Evolutionary conservation across 2,329 filamentous ascomycete genomes (phyloP).

Genomic region (Epichloe sylvatica): DNA sequence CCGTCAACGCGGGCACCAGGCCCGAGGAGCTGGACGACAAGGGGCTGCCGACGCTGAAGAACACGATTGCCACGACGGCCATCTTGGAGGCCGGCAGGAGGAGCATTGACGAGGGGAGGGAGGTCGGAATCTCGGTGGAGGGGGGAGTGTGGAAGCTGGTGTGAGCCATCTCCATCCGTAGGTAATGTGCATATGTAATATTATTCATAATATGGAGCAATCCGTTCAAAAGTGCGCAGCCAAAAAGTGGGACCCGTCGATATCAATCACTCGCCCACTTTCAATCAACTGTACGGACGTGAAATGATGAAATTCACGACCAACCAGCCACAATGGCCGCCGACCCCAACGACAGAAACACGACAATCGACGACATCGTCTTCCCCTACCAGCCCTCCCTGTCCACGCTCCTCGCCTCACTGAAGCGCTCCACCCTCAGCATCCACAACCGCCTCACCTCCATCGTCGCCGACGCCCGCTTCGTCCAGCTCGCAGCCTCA

Average conservation of each 20-base stretch:
- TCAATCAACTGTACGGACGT: background rate
- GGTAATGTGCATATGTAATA: too few relatives aligned
- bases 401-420: constrained; percentile 53
- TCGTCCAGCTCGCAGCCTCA: constrained; percentile 49
- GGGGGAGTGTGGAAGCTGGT: constrained; percentile 52
- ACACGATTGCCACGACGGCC: constrained; percentile 82
- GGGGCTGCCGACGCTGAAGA: constrained; percentile 70
- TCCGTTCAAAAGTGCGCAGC: background rate
- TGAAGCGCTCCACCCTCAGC: constrained; percentile 64
- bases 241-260: background rate
- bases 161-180: constrained; percentile 10
- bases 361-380: constrained; percentile 29
- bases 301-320: too few relatives aligned
- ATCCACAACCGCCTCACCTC: constrained; percentile 71
- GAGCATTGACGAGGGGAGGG: constrained; percentile 63
- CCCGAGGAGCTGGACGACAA: constrained; percentile 67
- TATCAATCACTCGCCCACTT: background rate
- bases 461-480: constrained; percentile 61
- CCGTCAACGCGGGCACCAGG: constrained; percentile 61
- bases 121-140: constrained; percentile 58
- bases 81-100: constrained; percentile 77
- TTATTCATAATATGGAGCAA: too few relatives aligned
- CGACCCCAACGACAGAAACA: background rate
- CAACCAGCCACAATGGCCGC: background rate
- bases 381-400: constrained; percentile 48